phyloP scores from a whole-genome alignment of 257 asterid species.

The Nicotiana benthamiana region DNA sequence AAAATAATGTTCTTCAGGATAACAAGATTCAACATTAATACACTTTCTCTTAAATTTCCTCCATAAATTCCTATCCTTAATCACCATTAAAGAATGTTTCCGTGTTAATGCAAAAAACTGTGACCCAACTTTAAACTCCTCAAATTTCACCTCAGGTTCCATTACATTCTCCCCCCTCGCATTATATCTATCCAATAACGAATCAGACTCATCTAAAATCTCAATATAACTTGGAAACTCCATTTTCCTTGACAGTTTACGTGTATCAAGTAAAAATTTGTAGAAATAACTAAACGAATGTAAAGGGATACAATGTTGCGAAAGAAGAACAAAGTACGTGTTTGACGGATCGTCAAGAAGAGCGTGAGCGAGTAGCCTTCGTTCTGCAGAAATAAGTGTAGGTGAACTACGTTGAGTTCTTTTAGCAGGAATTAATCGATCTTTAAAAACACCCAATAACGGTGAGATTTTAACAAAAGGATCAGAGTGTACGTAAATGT shows the following conservation, averaged over 20 bases:
- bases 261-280: slow-evolving; percentile 50
- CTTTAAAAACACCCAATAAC: slow-evolving; percentile 43
- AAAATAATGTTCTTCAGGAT: slow-evolving; percentile 90
- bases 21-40: slow-evolving; percentile 64
- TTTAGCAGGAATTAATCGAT: slow-evolving; percentile 48
- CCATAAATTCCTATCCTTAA: slow-evolving; percentile 80
- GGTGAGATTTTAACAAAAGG: slow-evolving; percentile 38
- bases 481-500: slow-evolving; percentile 78
- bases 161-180: slow-evolving; percentile 68
- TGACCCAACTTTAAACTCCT: slow-evolving; percentile 66
- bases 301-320: slow-evolving; percentile 63
- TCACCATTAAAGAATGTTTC: slow-evolving; percentile 60
- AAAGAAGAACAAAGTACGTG: slow-evolving; percentile 46
- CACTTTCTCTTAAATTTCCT: slow-evolving; percentile 70
- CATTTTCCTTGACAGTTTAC: slow-evolving; percentile 36
- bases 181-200: slow-evolving; percentile 48
- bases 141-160: slow-evolving; percentile 67
- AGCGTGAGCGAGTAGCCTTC: slow-evolving; percentile 62
- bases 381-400: slow-evolving; percentile 62
- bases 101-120: slow-evolving; percentile 71
- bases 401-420: slow-evolving; percentile 87
- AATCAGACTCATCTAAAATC: slow-evolving; percentile 33
- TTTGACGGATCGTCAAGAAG: slow-evolving; percentile 57
- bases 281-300: slow-evolving; percentile 53
- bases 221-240: slow-evolving; percentile 61